phyloP scores from a whole-genome alignment of 2,329 filamentous ascomycete species.

The Xylariaceae sp. region DNA sequence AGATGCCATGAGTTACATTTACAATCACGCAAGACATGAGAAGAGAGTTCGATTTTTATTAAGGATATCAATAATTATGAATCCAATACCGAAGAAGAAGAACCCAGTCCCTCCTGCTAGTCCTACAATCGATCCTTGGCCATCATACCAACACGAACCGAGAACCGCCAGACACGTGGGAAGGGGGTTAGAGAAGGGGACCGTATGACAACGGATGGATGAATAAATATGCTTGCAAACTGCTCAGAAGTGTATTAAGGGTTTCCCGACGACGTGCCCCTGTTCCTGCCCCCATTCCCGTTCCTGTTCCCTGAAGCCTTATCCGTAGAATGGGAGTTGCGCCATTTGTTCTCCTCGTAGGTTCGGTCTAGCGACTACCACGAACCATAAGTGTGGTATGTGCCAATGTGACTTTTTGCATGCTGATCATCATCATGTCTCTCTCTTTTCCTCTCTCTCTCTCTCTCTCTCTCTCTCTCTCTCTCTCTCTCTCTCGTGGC shows the following conservation, averaged over 20 bases:
- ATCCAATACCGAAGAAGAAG: neutral
- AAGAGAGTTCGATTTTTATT: neutral
- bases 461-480: too few species aligned
- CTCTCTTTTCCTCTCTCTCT: neutral
- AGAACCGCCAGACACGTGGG: neutral
- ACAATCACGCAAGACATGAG: neutral
- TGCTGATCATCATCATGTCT: neutral
- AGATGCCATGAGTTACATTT: neutral
- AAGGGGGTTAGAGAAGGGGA: too few species aligned
- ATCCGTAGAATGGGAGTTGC: too few species aligned
- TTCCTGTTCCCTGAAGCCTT: too few species aligned
- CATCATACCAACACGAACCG: conserved; percentile 1
- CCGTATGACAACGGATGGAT: too few species aligned
- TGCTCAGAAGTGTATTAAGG: conserved; percentile 16
- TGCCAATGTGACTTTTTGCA: too few species aligned
- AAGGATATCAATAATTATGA: conserved; percentile 1
- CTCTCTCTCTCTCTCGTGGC: neutral
- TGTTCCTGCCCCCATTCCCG: too few species aligned
- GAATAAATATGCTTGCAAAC: conserved; percentile 9
- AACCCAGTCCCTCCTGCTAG: neutral
- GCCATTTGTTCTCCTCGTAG: too few species aligned
- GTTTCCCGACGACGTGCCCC: conserved; percentile 11
- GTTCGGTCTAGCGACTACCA: too few species aligned
- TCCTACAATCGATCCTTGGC: neutral
- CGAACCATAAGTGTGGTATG: too few species aligned